phyloP scores from a whole-genome alignment of 2,329 filamentous ascomycete species.

The Stagonosporopsis rhizophila region DNA sequence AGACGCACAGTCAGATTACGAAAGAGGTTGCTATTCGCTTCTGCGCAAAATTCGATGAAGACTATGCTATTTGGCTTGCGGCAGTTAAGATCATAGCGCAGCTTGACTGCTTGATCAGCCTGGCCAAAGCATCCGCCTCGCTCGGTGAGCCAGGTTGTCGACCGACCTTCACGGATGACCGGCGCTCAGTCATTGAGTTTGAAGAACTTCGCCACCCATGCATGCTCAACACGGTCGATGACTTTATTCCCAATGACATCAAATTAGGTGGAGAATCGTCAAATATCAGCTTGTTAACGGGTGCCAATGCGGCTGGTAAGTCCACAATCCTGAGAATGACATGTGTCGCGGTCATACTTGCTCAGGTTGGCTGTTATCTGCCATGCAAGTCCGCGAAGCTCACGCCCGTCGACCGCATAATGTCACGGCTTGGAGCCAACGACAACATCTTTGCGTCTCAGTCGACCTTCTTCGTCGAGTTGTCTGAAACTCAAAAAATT shows the following conservation, averaged over 20 bases:
- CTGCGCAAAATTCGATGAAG: slow-evolving; percentile 84
- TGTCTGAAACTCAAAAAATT: slow-evolving; percentile 98
- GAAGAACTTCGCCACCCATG: slow-evolving; percentile 93
- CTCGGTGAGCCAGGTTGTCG: slow-evolving; percentile 88
- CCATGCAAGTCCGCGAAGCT: slow-evolving; percentile 82
- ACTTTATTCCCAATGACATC: slow-evolving; percentile 97
- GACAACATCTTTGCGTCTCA: slow-evolving; percentile 99
- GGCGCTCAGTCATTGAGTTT: slow-evolving; percentile 89
- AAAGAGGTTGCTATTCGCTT: slow-evolving; percentile 85
- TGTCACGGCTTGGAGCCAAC: slow-evolving; percentile 96
- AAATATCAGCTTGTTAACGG: slow-evolving; percentile 91
- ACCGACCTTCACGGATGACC: slow-evolving; percentile 83
- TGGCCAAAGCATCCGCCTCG: slow-evolving; percentile 85
- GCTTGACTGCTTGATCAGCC: slow-evolving; percentile 91
- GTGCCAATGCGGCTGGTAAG: slow-evolving; percentile 96
- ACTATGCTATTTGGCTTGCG: slow-evolving; percentile 84
- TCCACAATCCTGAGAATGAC: slow-evolving; percentile 97
- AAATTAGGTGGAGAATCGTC: slow-evolving; percentile 79
- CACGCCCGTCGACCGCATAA: slow-evolving; percentile 94
- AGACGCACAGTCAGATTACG: slow-evolving; percentile 89
- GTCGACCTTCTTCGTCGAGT: slow-evolving; percentile 96
- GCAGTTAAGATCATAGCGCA: slow-evolving; percentile 91
- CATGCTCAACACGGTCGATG: slow-evolving; percentile 85
- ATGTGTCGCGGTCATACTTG: slow-evolving; percentile 95
- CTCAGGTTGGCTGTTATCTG: slow-evolving; percentile 92